Evolutionary conservation across 805 yeast species (phyloP).

Genomic region (Saccharomycopsis microspora): DNA sequence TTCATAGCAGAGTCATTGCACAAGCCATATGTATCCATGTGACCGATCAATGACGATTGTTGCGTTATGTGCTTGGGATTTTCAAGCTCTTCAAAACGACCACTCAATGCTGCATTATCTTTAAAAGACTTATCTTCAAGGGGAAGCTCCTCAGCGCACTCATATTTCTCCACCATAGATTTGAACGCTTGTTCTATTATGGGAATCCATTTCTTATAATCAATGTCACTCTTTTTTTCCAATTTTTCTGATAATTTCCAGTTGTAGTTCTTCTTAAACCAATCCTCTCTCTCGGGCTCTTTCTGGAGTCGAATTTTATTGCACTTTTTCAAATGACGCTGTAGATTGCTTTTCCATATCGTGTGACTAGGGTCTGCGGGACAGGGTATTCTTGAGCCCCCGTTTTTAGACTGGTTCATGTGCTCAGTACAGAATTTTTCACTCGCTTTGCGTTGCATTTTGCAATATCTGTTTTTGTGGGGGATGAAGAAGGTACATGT

Average conservation of each 20-base stretch:
- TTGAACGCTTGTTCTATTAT: slow-evolving; percentile 28
- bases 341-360: slow-evolving; percentile 49
- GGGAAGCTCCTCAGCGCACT: no score
- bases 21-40: slow-evolving; percentile 28
- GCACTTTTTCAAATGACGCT: slow-evolving; percentile 52
- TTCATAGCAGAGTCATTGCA: slow-evolving; percentile 11
- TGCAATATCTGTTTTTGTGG: slow-evolving; percentile 46
- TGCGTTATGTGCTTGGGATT: slow-evolving; percentile 72
- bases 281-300: slow-evolving; percentile 27
- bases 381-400: slow-evolving; percentile 45
- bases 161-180: slow-evolving; percentile 17
- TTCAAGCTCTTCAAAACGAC: slow-evolving; percentile 35
- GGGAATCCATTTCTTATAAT: slow-evolving; percentile 22
- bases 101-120: slow-evolving; percentile 14
- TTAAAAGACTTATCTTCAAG: slow-evolving; percentile 5
- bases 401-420: slow-evolving; percentile 21
- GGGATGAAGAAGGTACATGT: slow-evolving; percentile 26
- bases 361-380: slow-evolving; percentile 70
- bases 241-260: background rate
- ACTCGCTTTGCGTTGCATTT: slow-evolving; percentile 42
- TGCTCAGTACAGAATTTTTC: slow-evolving; percentile 54
- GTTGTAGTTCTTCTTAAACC: slow-evolving; percentile 44
- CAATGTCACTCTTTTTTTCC: background rate
- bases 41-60: slow-evolving; percentile 71
- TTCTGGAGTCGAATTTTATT: slow-evolving; percentile 30